Percentiles rank a stretch among this genome's conserved stretches.
phyloP scores from a whole-genome alignment of 73 alveolate genomes.

The Effrenium voratum region DNA sequence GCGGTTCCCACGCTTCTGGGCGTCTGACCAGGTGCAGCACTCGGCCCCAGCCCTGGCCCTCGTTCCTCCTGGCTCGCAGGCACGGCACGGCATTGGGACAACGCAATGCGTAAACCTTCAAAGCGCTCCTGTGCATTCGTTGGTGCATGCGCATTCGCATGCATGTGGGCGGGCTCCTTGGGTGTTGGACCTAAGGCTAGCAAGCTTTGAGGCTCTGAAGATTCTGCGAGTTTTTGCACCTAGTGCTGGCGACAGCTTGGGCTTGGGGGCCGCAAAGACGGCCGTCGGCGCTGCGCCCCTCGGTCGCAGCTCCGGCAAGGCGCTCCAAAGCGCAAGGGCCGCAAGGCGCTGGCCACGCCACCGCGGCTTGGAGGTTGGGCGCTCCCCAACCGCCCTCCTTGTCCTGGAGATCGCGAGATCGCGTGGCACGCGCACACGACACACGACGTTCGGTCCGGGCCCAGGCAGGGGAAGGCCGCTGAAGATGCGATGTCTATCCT shows the following conservation, averaged over 20 bases:
- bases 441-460: not conserved
- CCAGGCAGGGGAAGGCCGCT: constrained; percentile 53
- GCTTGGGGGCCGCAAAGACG: constrained; percentile 48
- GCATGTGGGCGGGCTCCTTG: constrained; percentile 21
- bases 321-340: not conserved
- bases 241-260: not conserved
- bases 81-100: too few species aligned
- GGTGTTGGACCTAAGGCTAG: constrained; percentile 16
- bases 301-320: not conserved
- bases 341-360: constrained; percentile 3
- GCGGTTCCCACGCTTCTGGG: too few species aligned
- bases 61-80: too few species aligned
- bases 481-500: constrained; percentile 64
- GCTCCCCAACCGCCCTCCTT: not conserved
- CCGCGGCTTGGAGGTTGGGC: constrained; percentile 62
- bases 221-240: not conserved
- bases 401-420: not conserved
- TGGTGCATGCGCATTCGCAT: too few species aligned
- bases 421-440: not conserved
- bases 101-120: too few species aligned
- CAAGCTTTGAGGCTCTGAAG: not conserved
- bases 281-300: constrained; percentile 40
- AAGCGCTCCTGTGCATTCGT: too few species aligned
- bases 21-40: too few species aligned
- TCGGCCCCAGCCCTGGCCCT: too few species aligned